phyloP scores from a whole-genome alignment of 164 flowering plant species.

The Hamamelis virginiana region DNA sequence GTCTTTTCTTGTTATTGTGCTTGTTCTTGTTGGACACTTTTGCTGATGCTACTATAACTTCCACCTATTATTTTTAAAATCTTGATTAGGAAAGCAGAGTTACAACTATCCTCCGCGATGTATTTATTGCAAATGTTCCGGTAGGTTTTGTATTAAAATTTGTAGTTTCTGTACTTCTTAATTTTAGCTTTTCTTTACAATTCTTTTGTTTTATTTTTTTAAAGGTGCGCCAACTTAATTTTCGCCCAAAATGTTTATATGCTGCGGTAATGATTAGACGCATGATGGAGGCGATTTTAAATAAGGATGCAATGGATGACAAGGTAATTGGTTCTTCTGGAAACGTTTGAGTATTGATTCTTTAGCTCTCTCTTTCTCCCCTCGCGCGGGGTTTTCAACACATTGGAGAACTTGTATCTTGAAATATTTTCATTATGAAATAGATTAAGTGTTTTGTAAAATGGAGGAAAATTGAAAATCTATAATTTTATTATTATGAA shows the following conservation, averaged over 20 bases:
- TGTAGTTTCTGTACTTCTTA: not conserved
- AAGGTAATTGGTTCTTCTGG: conserved; percentile 47
- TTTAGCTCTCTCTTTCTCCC: not conserved
- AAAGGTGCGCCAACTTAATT: conserved; percentile 56
- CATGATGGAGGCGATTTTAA: conserved; percentile 87
- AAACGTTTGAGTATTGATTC: not conserved
- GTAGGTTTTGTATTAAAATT: conserved; percentile 39
- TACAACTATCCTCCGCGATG: conserved; percentile 53
- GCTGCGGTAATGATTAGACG: conserved; percentile 94
- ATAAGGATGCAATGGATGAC: conserved; percentile 90
- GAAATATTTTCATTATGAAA: too few relatives aligned
- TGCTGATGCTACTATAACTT: too few relatives aligned
- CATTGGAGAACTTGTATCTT: too few relatives aligned
- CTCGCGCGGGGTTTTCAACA: too few relatives aligned
- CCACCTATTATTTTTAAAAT: not conserved
- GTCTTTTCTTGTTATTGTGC: not conserved
- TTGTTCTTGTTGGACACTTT: too few relatives aligned
- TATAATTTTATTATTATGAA: too few relatives aligned
- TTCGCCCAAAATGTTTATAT: conserved; percentile 86
- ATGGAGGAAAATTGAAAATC: too few relatives aligned
- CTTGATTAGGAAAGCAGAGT: conserved; percentile 56
- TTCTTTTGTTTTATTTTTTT: not conserved
- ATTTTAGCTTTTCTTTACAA: not conserved
- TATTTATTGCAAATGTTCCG: conserved; percentile 82
- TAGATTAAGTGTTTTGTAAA: too few relatives aligned